Percentiles rank a stretch among this genome's conserved stretches.
Conservation (phyloP, 202 grass and related monocot genomes). For the Panicum virgatum region DNA sequence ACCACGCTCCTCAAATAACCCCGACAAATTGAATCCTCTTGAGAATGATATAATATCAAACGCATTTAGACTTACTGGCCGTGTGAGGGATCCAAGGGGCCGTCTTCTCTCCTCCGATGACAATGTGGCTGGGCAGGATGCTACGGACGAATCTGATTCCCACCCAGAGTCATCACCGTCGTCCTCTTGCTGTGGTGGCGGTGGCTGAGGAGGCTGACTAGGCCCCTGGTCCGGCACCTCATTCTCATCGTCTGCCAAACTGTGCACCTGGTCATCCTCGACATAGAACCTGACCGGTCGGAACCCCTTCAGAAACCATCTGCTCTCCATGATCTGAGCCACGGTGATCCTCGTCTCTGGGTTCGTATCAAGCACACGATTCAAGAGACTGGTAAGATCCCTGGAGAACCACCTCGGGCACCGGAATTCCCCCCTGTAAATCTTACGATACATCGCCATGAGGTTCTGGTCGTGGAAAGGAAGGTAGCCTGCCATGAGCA, state of each 20-base stretch:
- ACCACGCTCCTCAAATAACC: slow-evolving; percentile 85
- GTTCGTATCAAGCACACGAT: slow-evolving; percentile 74
- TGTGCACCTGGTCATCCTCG: slow-evolving; percentile 82
- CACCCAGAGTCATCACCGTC: slow-evolving; percentile 72
- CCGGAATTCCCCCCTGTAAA: slow-evolving; percentile 84
- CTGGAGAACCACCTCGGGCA: slow-evolving; percentile 88
- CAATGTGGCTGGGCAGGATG: slow-evolving; percentile 81
- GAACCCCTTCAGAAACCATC: slow-evolving; percentile 91
- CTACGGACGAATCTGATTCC: slow-evolving; percentile 88
- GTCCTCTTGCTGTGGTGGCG: slow-evolving; percentile 27
- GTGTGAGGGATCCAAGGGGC: slow-evolving; percentile 44
- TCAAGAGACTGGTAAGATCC: slow-evolving; percentile 58
- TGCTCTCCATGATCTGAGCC: slow-evolving; percentile 75
- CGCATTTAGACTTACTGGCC: slow-evolving; percentile 80
- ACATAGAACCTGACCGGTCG: slow-evolving; percentile 76
- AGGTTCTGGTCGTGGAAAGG: slow-evolving; percentile 93
- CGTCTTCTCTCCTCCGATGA: slow-evolving; percentile 53
- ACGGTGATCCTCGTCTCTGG: slow-evolving; percentile 72
- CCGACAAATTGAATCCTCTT: slow-evolving; percentile 70
- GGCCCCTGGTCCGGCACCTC: slow-evolving; percentile 25
- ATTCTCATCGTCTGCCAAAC: slow-evolving; percentile 42
- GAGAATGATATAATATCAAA: slow-evolving; percentile 97
- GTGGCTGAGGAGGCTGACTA: slow-evolving; percentile 27
- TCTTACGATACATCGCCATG: slow-evolving; percentile 92
- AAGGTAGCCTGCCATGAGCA: slow-evolving; percentile 85